Base-by-base conservation (phyloP, 2,329 filamentous ascomycete genomes). In the Ascochyta lentis region DNA sequence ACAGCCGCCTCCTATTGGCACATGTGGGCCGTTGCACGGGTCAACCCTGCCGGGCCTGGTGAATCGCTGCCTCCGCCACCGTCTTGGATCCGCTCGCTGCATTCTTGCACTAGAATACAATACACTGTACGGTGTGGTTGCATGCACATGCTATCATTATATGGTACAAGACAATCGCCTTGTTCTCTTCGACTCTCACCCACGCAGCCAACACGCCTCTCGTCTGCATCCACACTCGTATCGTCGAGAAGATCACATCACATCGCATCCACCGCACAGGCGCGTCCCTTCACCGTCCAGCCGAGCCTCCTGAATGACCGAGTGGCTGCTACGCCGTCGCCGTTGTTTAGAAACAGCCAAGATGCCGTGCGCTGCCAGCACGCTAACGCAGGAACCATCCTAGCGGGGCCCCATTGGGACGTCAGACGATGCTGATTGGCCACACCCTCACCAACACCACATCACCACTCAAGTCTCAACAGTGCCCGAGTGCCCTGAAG, bases 351-450 rank as follows among this genome's bases (percentile, higher is more conserved):
- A 58, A 54, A 61, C 56, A 58, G 38, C 42, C 56, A 49, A 43
- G 53, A 56, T 50, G 49, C 46, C 39, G 43, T 55, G 23, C 26
- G 10, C 52, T 33, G 23, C 27, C 16, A 16, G 35, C 54, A 9
- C 42, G 37, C 59, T 66, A 61, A 57, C 58, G 66, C 66, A 68
- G 66, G 66, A 64, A 68, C 66, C 52, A 53, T 55, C 37, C 47
- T 37, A 50, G 53, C 41, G 42, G 16, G 24, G 22, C 37, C 37
- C 37, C 31, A 13, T 39, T 16, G 15, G 12, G 15, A 35, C 15
- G 33, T 15, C 6, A 6, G 15, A 16, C 1, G 33, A 15, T 15
- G 9, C n/a, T 64, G 51, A 70, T 71, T 69, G 63, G 68, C 45
- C 51, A 40, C 27, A n/a, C 33, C 27, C n/a, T 45, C 44, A 50